Evolutionary conservation across 83 land plant genomes (phyloP).

Genomic region (Picea abies): DNA sequence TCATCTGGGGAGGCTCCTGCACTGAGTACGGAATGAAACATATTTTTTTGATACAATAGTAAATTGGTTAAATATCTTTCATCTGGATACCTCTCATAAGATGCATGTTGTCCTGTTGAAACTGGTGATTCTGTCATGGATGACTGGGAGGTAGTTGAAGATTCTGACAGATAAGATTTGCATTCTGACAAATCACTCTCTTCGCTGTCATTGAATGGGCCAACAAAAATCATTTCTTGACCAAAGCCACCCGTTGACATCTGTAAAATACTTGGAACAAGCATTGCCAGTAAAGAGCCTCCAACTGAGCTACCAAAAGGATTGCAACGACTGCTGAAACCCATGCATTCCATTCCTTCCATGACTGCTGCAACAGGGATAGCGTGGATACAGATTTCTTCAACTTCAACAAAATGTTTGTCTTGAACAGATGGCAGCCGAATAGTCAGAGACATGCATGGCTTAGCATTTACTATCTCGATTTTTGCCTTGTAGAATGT

Average conservation of each 20-base stretch:
- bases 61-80: background rate
- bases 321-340: conserved; percentile 6
- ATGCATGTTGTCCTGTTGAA: background rate
- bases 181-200: background rate
- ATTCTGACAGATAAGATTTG: background rate
- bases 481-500: conserved; percentile 60
- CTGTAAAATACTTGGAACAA: conserved; percentile 59
- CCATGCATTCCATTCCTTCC: conserved; percentile 1
- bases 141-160: background rate
- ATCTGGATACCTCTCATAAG: conserved; percentile 1
- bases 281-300: conserved; percentile 60
- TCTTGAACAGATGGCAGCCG: conserved; percentile 59
- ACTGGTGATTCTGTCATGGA: background rate
- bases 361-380: conserved; percentile 32
- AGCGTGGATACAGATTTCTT: conserved; percentile 60
- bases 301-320: conserved; percentile 20
- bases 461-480: conserved; percentile 56
- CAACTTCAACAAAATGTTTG: conserved; percentile 37
- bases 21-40: background rate
- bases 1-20: background rate
- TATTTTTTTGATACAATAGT: background rate
- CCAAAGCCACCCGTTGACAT: conserved; percentile 32
- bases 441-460: conserved; percentile 60
- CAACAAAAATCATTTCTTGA: conserved; percentile 9
- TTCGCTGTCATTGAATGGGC: background rate